phyloP scores from a whole-genome alignment of 257 asterid genomes.

The Penstemon eatonii region DNA sequence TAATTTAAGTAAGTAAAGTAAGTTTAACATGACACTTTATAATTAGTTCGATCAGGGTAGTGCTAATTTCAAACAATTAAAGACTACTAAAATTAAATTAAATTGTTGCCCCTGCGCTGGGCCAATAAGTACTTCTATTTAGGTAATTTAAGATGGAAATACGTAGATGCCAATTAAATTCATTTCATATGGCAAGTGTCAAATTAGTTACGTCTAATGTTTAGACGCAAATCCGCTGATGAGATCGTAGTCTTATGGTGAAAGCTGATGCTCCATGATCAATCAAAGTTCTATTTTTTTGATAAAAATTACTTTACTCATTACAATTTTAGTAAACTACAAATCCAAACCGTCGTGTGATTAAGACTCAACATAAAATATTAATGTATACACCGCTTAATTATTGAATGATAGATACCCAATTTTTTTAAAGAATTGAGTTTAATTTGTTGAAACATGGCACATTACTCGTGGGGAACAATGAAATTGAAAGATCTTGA shows the following conservation, averaged over 20 bases:
- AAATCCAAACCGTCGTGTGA: not conserved
- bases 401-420: not conserved
- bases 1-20: no score
- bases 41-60: not conserved
- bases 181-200: no score
- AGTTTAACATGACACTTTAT: not conserved
- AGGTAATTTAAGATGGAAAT: no score
- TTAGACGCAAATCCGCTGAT: no score
- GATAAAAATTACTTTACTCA: not conserved
- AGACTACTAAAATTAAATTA: no score
- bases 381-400: not conserved
- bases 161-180: no score
- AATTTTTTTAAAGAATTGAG: not conserved
- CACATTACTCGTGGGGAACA: slow-evolving; percentile 61
- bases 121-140: no score
- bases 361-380: not conserved
- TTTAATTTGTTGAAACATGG: slow-evolving; percentile 29
- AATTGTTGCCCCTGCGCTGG: no score
- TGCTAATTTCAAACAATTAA: no score
- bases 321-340: not conserved
- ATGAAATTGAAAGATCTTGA: slow-evolving; percentile 36
- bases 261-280: no score
- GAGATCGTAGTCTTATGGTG: no score
- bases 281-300: not conserved
- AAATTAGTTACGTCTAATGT: no score